Percentiles rank a stretch among this genome's conserved stretches.
Evolutionary conservation across 2,329 filamentous ascomycete genomes (phyloP).

Genomic region (Chaetomium globosum): DNA sequence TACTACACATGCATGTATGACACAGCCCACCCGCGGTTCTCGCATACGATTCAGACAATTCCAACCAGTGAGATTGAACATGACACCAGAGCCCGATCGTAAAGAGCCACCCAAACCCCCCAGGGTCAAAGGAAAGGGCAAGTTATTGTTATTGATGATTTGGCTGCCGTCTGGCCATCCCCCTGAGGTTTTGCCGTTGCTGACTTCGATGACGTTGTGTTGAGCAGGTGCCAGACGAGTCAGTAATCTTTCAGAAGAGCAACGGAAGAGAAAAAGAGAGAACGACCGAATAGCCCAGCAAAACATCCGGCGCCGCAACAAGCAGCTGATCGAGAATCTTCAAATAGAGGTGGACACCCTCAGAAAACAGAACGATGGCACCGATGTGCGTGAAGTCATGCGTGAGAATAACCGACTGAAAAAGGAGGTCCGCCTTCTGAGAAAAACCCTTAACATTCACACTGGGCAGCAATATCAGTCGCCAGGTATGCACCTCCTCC

Average conservation of each 20-base stretch:
- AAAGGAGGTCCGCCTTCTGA: constrained; percentile 53
- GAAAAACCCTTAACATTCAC: constrained; percentile 50
- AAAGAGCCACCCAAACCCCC: constrained; percentile 41
- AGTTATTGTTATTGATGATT: background rate
- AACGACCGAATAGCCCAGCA: constrained; percentile 91
- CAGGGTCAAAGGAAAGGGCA: constrained; percentile 51
- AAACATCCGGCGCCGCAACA: constrained; percentile 82
- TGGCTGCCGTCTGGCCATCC: background rate
- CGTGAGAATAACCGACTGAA: constrained; percentile 58
- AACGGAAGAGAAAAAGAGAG: constrained; percentile 85
- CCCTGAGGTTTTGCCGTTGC: background rate
- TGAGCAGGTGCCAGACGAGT: constrained; percentile 56
- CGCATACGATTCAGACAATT: background rate
- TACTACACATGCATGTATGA: background rate
- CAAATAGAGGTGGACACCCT: constrained; percentile 76
- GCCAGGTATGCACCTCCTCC: constrained; percentile 42
- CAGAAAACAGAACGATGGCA: constrained; percentile 53
- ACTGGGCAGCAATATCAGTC: constrained; percentile 47
- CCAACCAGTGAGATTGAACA: background rate
- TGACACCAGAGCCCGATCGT: constrained; percentile 43
- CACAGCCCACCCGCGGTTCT: background rate
- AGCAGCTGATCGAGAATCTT: constrained; percentile 78
- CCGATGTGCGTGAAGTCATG: constrained; percentile 56
- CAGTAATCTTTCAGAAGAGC: constrained; percentile 42
- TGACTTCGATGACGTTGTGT: constrained; percentile 11